Conservation (phyloP, 2,329 filamentous ascomycete genomes). For the Phialophora verrucosa region DNA sequence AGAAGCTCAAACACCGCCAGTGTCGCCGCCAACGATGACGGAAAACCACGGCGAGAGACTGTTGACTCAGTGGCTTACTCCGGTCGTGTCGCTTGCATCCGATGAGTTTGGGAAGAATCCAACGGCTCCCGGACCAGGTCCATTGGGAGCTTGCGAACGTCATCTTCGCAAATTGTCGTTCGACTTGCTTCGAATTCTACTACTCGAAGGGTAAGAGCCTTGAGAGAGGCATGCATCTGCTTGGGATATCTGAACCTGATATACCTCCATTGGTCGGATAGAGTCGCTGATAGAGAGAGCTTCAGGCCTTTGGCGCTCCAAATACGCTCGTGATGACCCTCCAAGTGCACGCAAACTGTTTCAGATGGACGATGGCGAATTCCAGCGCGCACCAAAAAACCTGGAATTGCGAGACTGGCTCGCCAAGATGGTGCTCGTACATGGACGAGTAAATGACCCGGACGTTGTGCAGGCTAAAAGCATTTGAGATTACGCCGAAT, state of each 20-base stretch:
- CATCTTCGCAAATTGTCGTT: conserved; percentile 2
- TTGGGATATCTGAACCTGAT: background rate
- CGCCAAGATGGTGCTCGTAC: background rate
- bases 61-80: background rate
- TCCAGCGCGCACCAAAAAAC: background rate
- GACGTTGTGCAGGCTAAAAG: background rate
- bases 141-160: background rate
- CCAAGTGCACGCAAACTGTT: background rate
- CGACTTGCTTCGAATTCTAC: conserved; percentile 3
- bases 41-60: background rate
- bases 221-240: background rate
- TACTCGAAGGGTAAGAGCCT: background rate
- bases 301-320: background rate
- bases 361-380: background rate
- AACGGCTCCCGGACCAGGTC: background rate
- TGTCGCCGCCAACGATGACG: background rate
- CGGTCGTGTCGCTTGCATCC: background rate
- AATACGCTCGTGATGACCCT: background rate
- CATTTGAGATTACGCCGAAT: background rate
- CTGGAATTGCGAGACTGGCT: background rate
- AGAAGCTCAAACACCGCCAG: background rate
- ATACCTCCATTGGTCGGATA: background rate
- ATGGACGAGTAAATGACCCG: background rate
- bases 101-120: background rate
- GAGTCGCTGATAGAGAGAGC: background rate